Conservation (phyloP, 495 filamentous ascomycete species). For the Penicillium antarcticum region DNA sequence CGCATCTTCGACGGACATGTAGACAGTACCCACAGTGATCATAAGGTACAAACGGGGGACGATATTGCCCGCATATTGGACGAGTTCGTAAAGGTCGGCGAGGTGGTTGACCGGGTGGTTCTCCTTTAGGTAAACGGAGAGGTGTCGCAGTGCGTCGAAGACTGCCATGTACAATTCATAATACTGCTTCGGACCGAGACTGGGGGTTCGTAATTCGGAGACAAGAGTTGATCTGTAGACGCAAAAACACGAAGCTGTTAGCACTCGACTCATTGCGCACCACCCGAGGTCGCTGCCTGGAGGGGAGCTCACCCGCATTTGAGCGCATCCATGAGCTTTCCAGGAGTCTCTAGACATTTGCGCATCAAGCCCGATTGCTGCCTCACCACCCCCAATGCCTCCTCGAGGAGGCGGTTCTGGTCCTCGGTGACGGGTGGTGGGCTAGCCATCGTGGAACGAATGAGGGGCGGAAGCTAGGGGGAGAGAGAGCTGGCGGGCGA, state of each 20-base stretch:
- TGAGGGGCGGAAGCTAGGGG: slow-evolving; percentile 16
- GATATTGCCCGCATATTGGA: slow-evolving; percentile 98
- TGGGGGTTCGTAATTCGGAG: slow-evolving; percentile 93
- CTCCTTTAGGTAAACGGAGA: slow-evolving; percentile 93
- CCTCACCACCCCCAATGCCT: slow-evolving; percentile 92
- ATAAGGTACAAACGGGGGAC: slow-evolving; percentile 95
- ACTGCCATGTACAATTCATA: slow-evolving; percentile 99
- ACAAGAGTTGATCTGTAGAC: slow-evolving; percentile 83
- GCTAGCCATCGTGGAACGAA: slow-evolving; percentile 46
- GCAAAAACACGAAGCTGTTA: slow-evolving; percentile 14
- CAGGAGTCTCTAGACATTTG: slow-evolving; percentile 93
- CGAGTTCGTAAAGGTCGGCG: slow-evolving; percentile 96
- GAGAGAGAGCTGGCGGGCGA: slow-evolving; percentile 29
- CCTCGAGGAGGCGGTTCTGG: slow-evolving; percentile 90
- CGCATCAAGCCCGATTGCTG: slow-evolving; percentile 96
- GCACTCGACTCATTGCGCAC: slow-evolving; percentile 11
- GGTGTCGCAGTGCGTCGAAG: slow-evolving; percentile 95
- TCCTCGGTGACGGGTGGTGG: slow-evolving; percentile 75
- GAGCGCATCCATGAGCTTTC: slow-evolving; percentile 98
- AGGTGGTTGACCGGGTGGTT: slow-evolving; percentile 97
- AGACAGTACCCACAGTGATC: slow-evolving; percentile 97
- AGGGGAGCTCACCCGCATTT: slow-evolving; percentile 82
- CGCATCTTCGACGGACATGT: slow-evolving; percentile 97
- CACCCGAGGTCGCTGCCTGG: slow-evolving; percentile 34
- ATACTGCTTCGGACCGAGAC: slow-evolving; percentile 95